Percentiles rank a stretch among this genome's conserved stretches.
These are phyloP conservation scores for Boeremia exigua DNA, from an alignment of 2,329 filamentous ascomycete genomes.

Conservation along the genomic window DNA sequence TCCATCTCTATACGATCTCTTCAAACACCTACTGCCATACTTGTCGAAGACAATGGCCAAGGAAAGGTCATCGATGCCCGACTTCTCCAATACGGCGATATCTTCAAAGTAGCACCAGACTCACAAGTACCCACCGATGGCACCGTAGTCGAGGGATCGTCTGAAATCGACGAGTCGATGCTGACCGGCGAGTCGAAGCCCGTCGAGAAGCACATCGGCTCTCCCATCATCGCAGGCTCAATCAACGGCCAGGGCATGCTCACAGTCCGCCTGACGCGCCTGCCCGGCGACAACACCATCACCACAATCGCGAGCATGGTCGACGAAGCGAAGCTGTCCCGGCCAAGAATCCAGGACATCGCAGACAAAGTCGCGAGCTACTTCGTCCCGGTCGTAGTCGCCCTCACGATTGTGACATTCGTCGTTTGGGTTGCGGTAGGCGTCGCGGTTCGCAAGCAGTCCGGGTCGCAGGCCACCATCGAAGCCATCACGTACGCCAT, in stretches of 20 bases:
- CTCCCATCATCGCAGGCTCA: slow-evolving; percentile 67
- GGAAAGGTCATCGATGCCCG: slow-evolving; percentile 66
- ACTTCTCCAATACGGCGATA: slow-evolving; percentile 74
- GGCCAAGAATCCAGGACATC: slow-evolving; percentile 71
- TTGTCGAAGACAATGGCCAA: slow-evolving; percentile 52
- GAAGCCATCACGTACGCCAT: slow-evolving; percentile 75
- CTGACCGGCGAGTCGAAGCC: slow-evolving; percentile 73
- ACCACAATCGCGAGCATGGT: slow-evolving; percentile 72
- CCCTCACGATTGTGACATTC: slow-evolving; percentile 65
- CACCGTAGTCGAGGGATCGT: slow-evolving; percentile 64
- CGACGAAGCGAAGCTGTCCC: slow-evolving; percentile 71
- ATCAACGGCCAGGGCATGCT: slow-evolving; percentile 62
- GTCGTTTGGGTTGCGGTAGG: slow-evolving; percentile 70
- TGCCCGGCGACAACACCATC: slow-evolving; percentile 76
- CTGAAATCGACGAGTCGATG: slow-evolving; percentile 78
- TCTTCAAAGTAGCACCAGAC: slow-evolving; percentile 68
- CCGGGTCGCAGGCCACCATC: slow-evolving; percentile 57
- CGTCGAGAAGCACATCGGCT: slow-evolving; percentile 62
- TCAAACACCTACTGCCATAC: slow-evolving; percentile 61
- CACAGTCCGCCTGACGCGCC: slow-evolving; percentile 60
- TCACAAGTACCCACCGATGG: slow-evolving; percentile 71
- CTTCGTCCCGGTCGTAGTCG: slow-evolving; percentile 71
- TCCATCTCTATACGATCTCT: slow-evolving; percentile 62
- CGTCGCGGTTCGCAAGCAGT: slow-evolving; percentile 44
- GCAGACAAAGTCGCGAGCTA: slow-evolving; percentile 71